Percentiles rank a stretch among this genome's conserved stretches.
Conservation (phyloP, 208 protist species). For the Leishmania gerbilli region DNA sequence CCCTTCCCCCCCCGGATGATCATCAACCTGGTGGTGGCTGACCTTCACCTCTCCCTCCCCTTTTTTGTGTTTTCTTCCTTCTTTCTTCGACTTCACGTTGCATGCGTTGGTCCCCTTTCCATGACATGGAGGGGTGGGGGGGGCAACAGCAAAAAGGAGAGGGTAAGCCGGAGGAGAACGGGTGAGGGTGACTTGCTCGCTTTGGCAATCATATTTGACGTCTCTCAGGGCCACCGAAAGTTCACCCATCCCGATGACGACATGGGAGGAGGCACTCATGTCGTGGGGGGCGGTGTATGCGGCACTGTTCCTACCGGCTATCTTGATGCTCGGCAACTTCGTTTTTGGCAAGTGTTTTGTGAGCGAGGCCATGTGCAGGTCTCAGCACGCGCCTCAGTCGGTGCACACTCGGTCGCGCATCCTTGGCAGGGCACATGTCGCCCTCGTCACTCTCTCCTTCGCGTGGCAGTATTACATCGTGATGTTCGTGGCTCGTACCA, state of each 20-base stretch:
- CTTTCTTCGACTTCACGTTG: background rate
- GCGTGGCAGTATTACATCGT: conserved; percentile 65
- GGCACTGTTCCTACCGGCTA: conserved; percentile 43
- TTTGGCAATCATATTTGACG: background rate
- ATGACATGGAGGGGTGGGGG: background rate
- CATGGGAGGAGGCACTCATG: conserved; percentile 36
- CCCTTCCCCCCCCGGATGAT: background rate
- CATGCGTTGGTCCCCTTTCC: background rate
- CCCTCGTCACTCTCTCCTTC: conserved; percentile 41
- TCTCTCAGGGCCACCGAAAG: background rate
- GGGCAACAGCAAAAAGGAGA: background rate
- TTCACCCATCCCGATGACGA: background rate
- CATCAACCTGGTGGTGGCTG: background rate
- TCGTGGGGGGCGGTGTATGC: conserved; percentile 66
- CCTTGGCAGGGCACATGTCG: conserved; percentile 36
- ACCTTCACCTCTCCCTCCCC: background rate
- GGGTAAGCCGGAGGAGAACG: background rate
- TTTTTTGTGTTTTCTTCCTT: background rate
- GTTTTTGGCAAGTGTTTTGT: conserved; percentile 68
- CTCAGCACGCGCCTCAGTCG: conserved; percentile 35
- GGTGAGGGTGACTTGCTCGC: background rate
- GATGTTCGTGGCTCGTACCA: conserved; percentile 40
- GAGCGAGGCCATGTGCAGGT: conserved; percentile 39
- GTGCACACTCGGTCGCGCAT: conserved; percentile 24
- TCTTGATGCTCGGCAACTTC: conserved; percentile 65